Evolutionary conservation across 805 yeast species (phyloP), one percentile per base, ranked within the genome.

Genomic region (Clavispora asparagi): DNA sequence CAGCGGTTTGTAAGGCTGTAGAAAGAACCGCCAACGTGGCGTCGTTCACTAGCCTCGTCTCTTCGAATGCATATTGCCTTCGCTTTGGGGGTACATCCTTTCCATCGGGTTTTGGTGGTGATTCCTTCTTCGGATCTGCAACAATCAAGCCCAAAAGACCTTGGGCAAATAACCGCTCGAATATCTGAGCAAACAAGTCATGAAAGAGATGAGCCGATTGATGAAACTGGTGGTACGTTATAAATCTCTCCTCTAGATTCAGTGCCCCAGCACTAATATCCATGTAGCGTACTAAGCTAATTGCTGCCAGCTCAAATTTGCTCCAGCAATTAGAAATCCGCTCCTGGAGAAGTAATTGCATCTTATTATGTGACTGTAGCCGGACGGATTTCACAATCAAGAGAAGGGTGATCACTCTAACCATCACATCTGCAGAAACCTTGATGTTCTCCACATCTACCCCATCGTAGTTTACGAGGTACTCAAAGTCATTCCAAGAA

Each of bases 251-350:
- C 12, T 53, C 41, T 17, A 63, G 31, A 32, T 61, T 64, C 1
- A 52, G 38, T 0, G 47, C 38, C 0, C 57, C 59, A 30, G 79
- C 64, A 2, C 59, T 53, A 1, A 71, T 49, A 45, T 77, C 71
- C 60, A 85, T 71, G n/a, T 80, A 70, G 44, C 79, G 61, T 14
- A 83, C 46, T 17, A 85, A 55, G 19, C 67, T 58, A 30, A 70
- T 40, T 0, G 88, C 82, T 29, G 65, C 56, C 0, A 49, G 42
- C 49, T 74, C 73, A 61, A 74, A 83, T 3, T 59, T 55, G 0
- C 58, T 47, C 79, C 83, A 77, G 6, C 65, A 56, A 0, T 51
- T 37, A 3, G 50, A 44, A 36, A 67, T 60, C 40, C 55, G 57
- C 2, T 54, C 49, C 1, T 51, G 48, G 36, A 61, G 55, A 13